A percentile compares a stretch with the other conserved stretches of the same genome.
phyloP scores from a whole-genome alignment of 2,329 filamentous ascomycete genomes.

The Fonsecaea erecta region DNA sequence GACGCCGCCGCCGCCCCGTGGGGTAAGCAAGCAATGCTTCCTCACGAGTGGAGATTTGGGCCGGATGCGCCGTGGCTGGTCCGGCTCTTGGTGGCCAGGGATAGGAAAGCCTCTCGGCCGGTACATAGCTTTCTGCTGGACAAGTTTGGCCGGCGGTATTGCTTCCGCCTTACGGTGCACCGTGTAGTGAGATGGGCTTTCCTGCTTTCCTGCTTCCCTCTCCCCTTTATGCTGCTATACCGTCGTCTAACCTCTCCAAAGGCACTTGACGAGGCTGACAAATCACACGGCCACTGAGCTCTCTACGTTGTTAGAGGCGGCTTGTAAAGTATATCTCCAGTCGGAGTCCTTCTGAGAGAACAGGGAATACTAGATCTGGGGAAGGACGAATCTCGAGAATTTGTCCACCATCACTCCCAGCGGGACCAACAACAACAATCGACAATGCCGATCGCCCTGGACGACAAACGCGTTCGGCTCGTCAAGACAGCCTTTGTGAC shows the following conservation, averaged over 20 bases:
- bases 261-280: neutral
- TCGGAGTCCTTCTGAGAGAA: too few relatives aligned
- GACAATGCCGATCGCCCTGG: conserved; percentile 15
- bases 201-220: neutral
- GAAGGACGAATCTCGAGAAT: neutral
- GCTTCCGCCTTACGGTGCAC: neutral
- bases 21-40: neutral
- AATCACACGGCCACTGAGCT: neutral
- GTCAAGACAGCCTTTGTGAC: conserved; percentile 33
- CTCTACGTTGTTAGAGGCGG: too few relatives aligned
- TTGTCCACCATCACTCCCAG: neutral
- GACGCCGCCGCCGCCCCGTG: neutral
- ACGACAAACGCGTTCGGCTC: conserved; percentile 20
- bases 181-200: neutral
- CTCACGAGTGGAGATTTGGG: neutral
- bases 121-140: neutral
- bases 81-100: neutral
- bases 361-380: too few relatives aligned
- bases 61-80: neutral
- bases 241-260: neutral
- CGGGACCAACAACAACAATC: neutral
- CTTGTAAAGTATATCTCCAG: too few relatives aligned
- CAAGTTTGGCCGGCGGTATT: neutral
- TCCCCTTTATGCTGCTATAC: neutral
- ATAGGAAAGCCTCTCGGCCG: neutral